Evolutionary conservation across 495 filamentous ascomycete genomes (phyloP), one percentile per base, ranked within the genome.

Genomic region (Aspergillus saccharolyticus): DNA sequence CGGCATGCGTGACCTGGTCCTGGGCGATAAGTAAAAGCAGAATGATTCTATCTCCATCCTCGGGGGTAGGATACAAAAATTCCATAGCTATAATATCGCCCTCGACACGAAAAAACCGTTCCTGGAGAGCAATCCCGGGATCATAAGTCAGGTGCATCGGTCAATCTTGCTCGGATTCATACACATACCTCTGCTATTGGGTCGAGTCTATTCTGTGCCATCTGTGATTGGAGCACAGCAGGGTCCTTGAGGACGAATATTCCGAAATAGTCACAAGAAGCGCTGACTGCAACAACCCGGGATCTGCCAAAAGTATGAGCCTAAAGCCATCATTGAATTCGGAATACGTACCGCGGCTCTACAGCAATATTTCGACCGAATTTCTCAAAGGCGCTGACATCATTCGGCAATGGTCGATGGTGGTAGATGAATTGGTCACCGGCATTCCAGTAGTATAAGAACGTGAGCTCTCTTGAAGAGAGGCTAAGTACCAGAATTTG

Each of bases 51-150:
- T 80, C 70, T 51, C 88, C 83, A 56, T 85, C 81, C 19, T 66
- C 63, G 10, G 79, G 64, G 5, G 78, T 78, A 5, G 92, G 88
- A 56, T 89, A 83, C 6, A 98, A 81, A 58, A 97, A 98, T 28
- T 92, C 88, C 74, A 96, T 86, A 62, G 90, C 88, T 54, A 91
- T 72, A 33, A 97, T 90, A 15, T 84, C 77, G 1, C 93, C 91
- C 20, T 84, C 80, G 14, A 91, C 73, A 43, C 77, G 66, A 30
- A 88, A 78, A 20, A 81, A 75, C 44, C 78, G 78, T 63, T 85
- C 80, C 69, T 83, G 58, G 16, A 43, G 16, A 50, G 28, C 42
- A 21, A 25, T 43, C n/a, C n/a, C n/a, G n/a, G n/a, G n/a, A n/a
- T n/a, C n/a, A n/a, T n/a, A n/a, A n/a, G n/a, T n/a, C n/a, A n/a